phyloP scores from a whole-genome alignment of 345 rosid species.

The Turritis glabra region DNA sequence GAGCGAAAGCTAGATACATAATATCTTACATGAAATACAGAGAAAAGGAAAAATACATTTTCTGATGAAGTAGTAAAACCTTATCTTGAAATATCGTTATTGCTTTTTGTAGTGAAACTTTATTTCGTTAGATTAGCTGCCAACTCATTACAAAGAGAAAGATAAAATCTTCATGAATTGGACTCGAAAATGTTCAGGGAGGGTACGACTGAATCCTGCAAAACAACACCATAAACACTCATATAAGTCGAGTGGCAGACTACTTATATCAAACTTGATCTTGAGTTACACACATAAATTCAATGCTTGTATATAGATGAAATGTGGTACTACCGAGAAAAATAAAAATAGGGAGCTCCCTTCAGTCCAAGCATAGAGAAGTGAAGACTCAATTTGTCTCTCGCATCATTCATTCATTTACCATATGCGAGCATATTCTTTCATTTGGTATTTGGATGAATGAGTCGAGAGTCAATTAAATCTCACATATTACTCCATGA shows the following conservation, averaged over 20 bases:
- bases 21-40: conserved; percentile 6
- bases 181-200: conserved; percentile 9
- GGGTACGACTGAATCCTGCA: conserved; percentile 20
- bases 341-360: conserved; percentile 41
- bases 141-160: conserved; percentile 5
- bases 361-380: conserved; percentile 47
- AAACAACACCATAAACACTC: conserved; percentile 13
- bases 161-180: background rate
- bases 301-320: background rate
- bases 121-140: conserved; percentile 11
- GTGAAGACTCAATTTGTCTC: conserved; percentile 43
- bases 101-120: conserved; percentile 2
- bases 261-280: conserved; percentile 13
- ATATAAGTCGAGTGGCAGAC: background rate
- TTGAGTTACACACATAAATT: background rate
- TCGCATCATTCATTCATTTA: conserved; percentile 44
- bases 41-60: background rate
- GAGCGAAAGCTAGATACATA: conserved; percentile 7
- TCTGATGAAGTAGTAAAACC: conserved; percentile 10
- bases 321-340: background rate
- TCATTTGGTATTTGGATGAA: conserved; percentile 42
- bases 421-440: conserved; percentile 9
- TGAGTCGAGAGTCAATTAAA: conserved; percentile 45
- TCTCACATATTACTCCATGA: conserved; percentile 42
- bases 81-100: background rate